Conservation (phyloP, 768 basidiomycete genomes). For the Chiua virens region DNA sequence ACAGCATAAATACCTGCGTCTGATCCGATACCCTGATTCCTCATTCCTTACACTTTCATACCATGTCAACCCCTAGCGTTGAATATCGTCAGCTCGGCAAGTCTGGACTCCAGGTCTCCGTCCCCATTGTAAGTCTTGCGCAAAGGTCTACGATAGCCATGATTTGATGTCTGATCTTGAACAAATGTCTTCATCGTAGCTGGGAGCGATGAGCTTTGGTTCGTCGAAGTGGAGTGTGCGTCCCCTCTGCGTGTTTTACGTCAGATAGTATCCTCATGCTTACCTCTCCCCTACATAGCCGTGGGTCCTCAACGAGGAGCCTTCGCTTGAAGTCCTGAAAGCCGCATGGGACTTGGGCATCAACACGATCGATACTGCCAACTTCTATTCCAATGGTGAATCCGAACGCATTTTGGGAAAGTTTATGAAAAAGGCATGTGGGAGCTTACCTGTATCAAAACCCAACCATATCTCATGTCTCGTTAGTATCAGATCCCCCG, state of each 20-base stretch:
- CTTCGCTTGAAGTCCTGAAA: slow-evolving; percentile 37
- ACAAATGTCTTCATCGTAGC: slow-evolving; percentile 10
- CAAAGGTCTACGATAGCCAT: too few species aligned
- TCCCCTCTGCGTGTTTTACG: background rate
- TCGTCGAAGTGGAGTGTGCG: slow-evolving; percentile 26
- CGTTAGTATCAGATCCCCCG: slow-evolving; percentile 34
- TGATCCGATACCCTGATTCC: too few species aligned
- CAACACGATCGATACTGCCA: slow-evolving; percentile 41
- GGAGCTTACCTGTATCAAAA: too few species aligned
- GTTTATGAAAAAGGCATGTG: slow-evolving; percentile 32
- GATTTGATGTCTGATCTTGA: background rate
- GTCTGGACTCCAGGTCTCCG: slow-evolving; percentile 33
- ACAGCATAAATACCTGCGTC: too few species aligned
- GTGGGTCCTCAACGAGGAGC: slow-evolving; percentile 29
- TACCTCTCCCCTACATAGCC: slow-evolving; percentile 1
- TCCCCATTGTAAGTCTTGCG: slow-evolving; percentile 29
- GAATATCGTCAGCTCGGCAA: slow-evolving; percentile 33
- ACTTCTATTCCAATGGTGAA: slow-evolving; percentile 36
- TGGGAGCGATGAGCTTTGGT: slow-evolving; percentile 31
- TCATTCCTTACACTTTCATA: too few species aligned
- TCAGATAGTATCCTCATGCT: background rate
- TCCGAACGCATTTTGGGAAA: slow-evolving; percentile 39
- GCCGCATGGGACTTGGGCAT: slow-evolving; percentile 42
- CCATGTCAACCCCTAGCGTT: slow-evolving; percentile 7
- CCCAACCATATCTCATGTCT: background rate